These are phyloP conservation scores for Yueomyces sinensis DNA, from an alignment of 805 yeast genomes.

Conservation along the genomic window DNA sequence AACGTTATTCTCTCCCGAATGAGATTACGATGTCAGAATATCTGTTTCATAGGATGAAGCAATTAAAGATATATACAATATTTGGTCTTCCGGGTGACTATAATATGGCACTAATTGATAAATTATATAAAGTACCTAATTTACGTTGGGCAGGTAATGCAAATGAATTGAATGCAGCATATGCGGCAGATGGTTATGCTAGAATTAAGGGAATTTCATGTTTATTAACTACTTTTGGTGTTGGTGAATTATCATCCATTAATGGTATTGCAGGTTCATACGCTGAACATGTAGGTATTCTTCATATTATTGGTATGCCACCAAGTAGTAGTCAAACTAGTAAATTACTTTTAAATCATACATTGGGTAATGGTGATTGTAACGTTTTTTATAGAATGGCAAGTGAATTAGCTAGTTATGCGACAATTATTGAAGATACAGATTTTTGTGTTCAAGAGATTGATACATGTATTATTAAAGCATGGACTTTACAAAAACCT, in stretches of 20 bases:
- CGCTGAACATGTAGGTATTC: constrained; percentile 69
- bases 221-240: constrained; percentile 57
- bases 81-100: constrained; percentile 74
- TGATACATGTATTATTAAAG: constrained; percentile 54
- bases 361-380: constrained; percentile 66
- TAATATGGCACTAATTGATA: constrained; percentile 53
- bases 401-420: constrained; percentile 44
- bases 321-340: constrained; percentile 24
- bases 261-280: constrained; percentile 77
- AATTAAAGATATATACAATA: constrained; percentile 38
- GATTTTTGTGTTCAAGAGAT: constrained; percentile 47
- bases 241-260: constrained; percentile 77
- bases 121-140: constrained; percentile 36
- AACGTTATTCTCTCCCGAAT: constrained; percentile 6
- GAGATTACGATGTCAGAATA: constrained; percentile 47
- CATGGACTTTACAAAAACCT: constrained; percentile 58
- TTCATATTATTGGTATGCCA: constrained; percentile 80
- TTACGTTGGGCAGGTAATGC: constrained; percentile 71
- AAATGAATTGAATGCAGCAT: constrained; percentile 83
- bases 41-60: constrained; percentile 43
- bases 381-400: constrained; percentile 62
- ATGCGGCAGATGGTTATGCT: constrained; percentile 84
- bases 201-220: constrained; percentile 31
- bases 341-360: constrained; percentile 58
- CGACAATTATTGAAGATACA: constrained; percentile 44